Percentiles rank a stretch among this genome's conserved stretches.
These are phyloP conservation scores for Ascosphaera apis DNA, from an alignment of 2,329 filamentous ascomycete genomes.

Conservation along the genomic window DNA sequence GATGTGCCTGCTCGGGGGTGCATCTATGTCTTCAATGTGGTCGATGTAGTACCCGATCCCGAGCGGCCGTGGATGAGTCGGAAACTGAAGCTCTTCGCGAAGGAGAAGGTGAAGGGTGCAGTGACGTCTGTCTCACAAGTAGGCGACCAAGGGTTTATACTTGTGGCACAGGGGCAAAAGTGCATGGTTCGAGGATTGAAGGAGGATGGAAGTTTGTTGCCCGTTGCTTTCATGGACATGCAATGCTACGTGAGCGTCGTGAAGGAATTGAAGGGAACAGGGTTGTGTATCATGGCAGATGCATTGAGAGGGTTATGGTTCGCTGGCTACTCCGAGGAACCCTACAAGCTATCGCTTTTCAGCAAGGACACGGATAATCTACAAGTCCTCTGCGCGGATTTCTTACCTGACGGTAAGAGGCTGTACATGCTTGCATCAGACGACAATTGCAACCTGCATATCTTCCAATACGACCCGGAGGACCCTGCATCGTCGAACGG, in stretches of 20 bases:
- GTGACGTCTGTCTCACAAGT: conserved; percentile 71
- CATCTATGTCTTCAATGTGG: conserved; percentile 78
- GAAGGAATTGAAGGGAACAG: conserved; percentile 61
- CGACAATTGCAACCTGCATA: conserved; percentile 62
- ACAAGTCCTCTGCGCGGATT: conserved; percentile 62
- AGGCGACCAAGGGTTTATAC: conserved; percentile 67
- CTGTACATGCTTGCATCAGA: conserved; percentile 68
- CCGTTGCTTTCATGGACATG: conserved; percentile 95
- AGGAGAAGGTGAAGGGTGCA: conserved; percentile 78
- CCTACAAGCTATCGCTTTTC: conserved; percentile 83
- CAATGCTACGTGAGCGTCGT: conserved; percentile 77
- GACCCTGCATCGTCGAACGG: conserved; percentile 86
- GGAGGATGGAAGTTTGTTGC: conserved; percentile 76
- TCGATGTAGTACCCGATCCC: conserved; percentile 75
- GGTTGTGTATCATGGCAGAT: conserved; percentile 71
- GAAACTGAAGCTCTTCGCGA: conserved; percentile 63
- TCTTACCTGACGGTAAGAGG: conserved; percentile 64
- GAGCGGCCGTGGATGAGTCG: conserved; percentile 65
- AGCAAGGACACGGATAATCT: conserved; percentile 63
- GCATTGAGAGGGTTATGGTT: conserved; percentile 91
- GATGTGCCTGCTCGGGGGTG: conserved; percentile 68
- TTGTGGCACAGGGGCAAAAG: conserved; percentile 85
- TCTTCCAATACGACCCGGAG: conserved; percentile 86
- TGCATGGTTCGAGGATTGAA: conserved; percentile 92
- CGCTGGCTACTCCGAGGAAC: conserved; percentile 86